Base-by-base conservation (phyloP, 495 filamentous ascomycete species). In the Elaphomyces granulatus region DNA sequence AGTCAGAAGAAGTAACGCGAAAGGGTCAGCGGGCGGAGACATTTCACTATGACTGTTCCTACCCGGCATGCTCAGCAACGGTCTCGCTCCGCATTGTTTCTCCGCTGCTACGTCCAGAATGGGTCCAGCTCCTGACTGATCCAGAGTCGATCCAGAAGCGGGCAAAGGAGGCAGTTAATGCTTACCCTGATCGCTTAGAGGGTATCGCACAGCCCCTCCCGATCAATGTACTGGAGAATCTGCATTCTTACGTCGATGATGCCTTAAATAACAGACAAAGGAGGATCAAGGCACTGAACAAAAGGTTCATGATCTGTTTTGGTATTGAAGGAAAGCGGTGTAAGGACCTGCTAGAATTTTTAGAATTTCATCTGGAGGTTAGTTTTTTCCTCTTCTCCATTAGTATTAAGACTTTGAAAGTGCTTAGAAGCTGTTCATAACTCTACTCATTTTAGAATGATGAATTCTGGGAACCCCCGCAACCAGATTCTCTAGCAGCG, bases 251-350 rank as follows among this genome's bases (percentile, higher is more conserved):
- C 49, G 51, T 87, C 18, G 56, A 45, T 4, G 80, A 87, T 48
- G 63, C 76, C 6, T 57, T 83, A 35, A 51, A 67, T 20, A 56
- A 67, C 28, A 38, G 49, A 6, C 47, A 55, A 37, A 47, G 54
- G 20, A 61, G 64, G 26, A 82, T 88, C 40, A 70, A 74, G 3
- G 66, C 68, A 10, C 58, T 71, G 6, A 87, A 87, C 57, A 87
- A 83, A 54, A 71, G 69, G 12, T 92, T 84, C 48, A 61, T 72
- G 37, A 62, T 77, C 10, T 70, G 75, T 31, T 81, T 87, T 52
- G 81, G 83, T 10, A 41, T 62, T 8, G 56, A 63, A 19, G 63
- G 63, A 17, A 58, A 56, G 17, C 66, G 73, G 14, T 83, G 81
- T 51, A 61, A 72, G 41, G 59, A 70, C 21, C 48, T 87, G 23